phyloP scores from a whole-genome alignment of 768 basidiomycete genomes.

The Boletus rex-veris region DNA sequence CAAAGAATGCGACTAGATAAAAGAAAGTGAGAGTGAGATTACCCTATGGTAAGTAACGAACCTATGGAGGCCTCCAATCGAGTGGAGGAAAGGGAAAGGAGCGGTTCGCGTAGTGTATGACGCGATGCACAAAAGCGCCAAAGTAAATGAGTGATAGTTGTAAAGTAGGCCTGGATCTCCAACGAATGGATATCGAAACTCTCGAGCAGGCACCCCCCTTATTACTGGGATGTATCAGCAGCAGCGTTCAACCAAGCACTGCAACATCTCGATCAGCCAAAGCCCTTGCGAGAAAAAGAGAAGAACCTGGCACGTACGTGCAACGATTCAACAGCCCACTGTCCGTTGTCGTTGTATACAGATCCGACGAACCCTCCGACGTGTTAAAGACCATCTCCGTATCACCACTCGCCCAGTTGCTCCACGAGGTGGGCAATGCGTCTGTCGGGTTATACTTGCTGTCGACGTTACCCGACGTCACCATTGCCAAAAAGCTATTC shows the following conservation, averaged over 20 bases:
- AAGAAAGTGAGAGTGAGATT: too few relatives aligned
- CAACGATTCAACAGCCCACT: constrained; percentile 35
- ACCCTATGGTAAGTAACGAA: too few relatives aligned
- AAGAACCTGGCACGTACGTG: neutral
- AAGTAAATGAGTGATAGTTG: too few relatives aligned
- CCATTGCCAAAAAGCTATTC: constrained; percentile 20
- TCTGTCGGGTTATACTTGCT: constrained; percentile 13
- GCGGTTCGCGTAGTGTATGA: too few relatives aligned
- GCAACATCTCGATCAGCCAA: neutral
- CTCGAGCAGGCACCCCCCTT: neutral
- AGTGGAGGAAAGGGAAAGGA: too few relatives aligned
- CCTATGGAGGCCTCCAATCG: too few relatives aligned
- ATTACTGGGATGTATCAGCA: constrained; percentile 2
- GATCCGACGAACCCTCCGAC: constrained; percentile 25
- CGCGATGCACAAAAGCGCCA: too few relatives aligned
- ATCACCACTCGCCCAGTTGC: constrained; percentile 7
- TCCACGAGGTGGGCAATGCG: constrained; percentile 19
- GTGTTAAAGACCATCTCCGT: constrained; percentile 49
- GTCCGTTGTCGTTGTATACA: constrained; percentile 31
- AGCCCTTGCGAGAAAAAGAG: neutral
- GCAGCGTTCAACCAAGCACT: constrained; percentile 9
- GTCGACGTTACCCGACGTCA: constrained; percentile 15
- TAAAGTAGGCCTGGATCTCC: too few relatives aligned
- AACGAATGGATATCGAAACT: too few relatives aligned
- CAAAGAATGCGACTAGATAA: too few relatives aligned